Evolutionary conservation across 78 protist genomes (phyloP).

Genomic region (Protostelium mycophagum): DNA sequence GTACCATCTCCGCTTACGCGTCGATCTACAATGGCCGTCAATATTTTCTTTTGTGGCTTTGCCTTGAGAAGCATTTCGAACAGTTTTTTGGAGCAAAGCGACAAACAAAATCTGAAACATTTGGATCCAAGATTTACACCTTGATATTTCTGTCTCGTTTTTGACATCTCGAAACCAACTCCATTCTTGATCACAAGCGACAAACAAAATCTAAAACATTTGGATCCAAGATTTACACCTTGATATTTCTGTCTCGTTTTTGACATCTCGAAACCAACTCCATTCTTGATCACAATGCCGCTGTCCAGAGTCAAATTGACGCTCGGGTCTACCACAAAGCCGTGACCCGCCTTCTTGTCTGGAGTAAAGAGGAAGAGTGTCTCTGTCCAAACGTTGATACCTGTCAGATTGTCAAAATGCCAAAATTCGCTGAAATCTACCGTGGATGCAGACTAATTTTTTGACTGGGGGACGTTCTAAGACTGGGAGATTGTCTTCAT

Average conservation of each 20-base stretch:
- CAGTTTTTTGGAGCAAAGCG: not conserved
- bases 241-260: not conserved
- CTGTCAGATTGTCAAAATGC: not conserved
- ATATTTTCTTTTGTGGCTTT: too few species aligned
- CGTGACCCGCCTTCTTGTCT: not conserved
- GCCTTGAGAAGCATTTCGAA: too few species aligned
- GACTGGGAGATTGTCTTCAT: not conserved
- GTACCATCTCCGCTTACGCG: not conserved
- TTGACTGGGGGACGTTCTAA: not conserved
- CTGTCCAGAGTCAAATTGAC: not conserved
- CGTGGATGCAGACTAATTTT: not conserved
- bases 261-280: not conserved
- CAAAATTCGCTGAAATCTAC: not conserved
- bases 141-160: not conserved
- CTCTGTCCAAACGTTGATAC: not conserved
- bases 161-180: not conserved
- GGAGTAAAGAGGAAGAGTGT: not conserved
- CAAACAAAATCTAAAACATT: too few species aligned
- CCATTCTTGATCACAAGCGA: not conserved
- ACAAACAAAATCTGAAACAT: too few species aligned
- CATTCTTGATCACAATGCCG: not conserved
- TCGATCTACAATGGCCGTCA: too few species aligned
- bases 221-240: too few species aligned
- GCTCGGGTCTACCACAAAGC: not conserved
- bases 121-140: too few species aligned